Evolutionary conservation across 257 asterid genomes (phyloP), one percentile per base, ranked within the genome.

Genomic region (Ajuga chamaepitys): DNA sequence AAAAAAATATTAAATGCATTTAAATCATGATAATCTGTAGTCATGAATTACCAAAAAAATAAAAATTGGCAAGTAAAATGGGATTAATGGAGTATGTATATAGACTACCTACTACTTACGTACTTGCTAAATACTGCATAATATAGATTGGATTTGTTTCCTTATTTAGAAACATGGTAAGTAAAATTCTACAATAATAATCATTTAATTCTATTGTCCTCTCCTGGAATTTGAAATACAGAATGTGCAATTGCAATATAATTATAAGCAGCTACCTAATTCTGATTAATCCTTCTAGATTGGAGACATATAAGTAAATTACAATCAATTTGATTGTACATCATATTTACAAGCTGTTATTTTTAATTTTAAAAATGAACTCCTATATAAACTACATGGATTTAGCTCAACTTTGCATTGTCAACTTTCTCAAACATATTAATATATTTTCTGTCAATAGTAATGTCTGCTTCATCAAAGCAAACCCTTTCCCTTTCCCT

Each of bases 331-430:
- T 12, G 5, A 26, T 1, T 54, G n/a, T 5, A 35, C 57, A 1
- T 30, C 44, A 30, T 11, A 7, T 3, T 5, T 34, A n/a, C n/a
- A n/a, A n/a, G n/a, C n/a, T n/a, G n/a, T n/a, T 18, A 5, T 35
- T 25, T 37, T 16, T 9, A 1, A 9, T 1, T 2, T 9, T 1
- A 34, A 35, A 14, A 9, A 8, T 11, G 6, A 3, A 2, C 4
- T 17, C 3, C 74, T 67, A 74, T 74, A 62, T 74, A 74, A 67
- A 47, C 53, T 3, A 24, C 5, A 51, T 30, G 3, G 1, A 10
- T 12, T 14, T 24, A 1, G 17, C 56, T 41, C 37, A 52, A 9
- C 9, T 40, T 30, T 38, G 22, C 56, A 57, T 13, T 34, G 26
- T 28, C 46, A 35, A 2, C 2, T 7, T 4, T 22, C n/a, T n/a